Evolutionary conservation across 768 basidiomycete genomes (phyloP).

Genomic region (Kwoniella heveanensis): DNA sequence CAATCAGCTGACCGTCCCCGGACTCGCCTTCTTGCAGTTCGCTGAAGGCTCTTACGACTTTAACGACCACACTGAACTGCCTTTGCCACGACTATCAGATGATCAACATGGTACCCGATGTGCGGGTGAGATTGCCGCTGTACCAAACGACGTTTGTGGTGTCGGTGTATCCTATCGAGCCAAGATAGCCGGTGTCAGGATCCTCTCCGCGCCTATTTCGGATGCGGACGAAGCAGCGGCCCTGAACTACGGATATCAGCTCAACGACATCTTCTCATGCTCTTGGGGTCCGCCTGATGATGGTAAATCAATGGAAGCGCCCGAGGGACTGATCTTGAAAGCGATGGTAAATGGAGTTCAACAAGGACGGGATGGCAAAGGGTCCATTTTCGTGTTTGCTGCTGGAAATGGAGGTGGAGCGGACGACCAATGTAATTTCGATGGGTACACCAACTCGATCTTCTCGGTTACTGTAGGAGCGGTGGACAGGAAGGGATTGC

Average conservation of each 20-base stretch:
- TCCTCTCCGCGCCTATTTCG: constrained; percentile 89
- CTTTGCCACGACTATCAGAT: constrained; percentile 81
- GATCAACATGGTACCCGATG: constrained; percentile 98
- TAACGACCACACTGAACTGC: constrained; percentile 86
- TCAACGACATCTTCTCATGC: constrained; percentile 90
- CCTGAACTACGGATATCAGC: constrained; percentile 89
- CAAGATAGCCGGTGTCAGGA: constrained; percentile 89
- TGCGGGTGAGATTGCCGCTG: constrained; percentile 93
- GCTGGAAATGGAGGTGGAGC: constrained; percentile 90
- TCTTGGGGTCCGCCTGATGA: constrained; percentile 99
- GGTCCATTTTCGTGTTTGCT: constrained; percentile 93
- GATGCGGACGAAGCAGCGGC: constrained; percentile 94
- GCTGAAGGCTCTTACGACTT: constrained; percentile 89
- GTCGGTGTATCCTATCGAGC: constrained; percentile 90
- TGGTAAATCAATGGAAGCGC: constrained; percentile 90
- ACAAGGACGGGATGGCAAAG: constrained; percentile 83
- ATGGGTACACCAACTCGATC: constrained; percentile 97
- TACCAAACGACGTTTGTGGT: constrained; percentile 89
- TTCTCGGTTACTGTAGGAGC: constrained; percentile 96
- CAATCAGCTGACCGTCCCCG: neutral
- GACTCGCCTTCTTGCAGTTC: constrained; percentile 61
- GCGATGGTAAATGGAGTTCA: constrained; percentile 91
- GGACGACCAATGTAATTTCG: constrained; percentile 98
- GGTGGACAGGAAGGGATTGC: constrained; percentile 86
- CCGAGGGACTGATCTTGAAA: constrained; percentile 85